Evolutionary conservation across 2,329 filamentous ascomycete species (phyloP).

Genomic region (Ophiostoma populinum): DNA sequence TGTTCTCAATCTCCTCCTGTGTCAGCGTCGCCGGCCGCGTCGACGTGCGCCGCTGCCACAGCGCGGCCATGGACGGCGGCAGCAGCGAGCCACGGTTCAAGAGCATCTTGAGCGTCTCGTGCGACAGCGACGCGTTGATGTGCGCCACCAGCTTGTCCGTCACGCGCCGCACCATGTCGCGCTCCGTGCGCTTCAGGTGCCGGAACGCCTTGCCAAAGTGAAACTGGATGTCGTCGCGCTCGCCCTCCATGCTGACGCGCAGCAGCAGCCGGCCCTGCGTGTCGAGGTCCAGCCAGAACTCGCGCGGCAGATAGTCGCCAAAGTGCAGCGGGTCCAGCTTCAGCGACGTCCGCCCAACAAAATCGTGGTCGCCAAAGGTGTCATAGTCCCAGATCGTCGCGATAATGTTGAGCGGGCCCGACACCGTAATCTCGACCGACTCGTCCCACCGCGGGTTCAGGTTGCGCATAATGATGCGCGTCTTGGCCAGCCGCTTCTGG

Average conservation of each 20-base stretch:
- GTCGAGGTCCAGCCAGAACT: slow-evolving; percentile 96
- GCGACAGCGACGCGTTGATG: slow-evolving; percentile 77
- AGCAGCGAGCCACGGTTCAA: slow-evolving; percentile 40
- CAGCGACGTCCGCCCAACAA: slow-evolving; percentile 86
- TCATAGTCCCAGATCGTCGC: slow-evolving; percentile 98
- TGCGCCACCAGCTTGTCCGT: slow-evolving; percentile 96
- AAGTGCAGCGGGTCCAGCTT: slow-evolving; percentile 98
- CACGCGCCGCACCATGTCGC: slow-evolving; percentile 95
- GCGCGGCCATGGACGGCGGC: slow-evolving; percentile 46
- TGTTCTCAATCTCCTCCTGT: slow-evolving; percentile 58
- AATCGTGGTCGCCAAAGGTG: slow-evolving; percentile 91
- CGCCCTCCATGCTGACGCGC: slow-evolving; percentile 94
- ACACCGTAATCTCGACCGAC: slow-evolving; percentile 86
- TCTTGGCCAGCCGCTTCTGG: slow-evolving; percentile 90
- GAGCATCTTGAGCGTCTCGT: slow-evolving; percentile 58
- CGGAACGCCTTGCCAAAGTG: slow-evolving; percentile 96
- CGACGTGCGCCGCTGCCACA: slow-evolving; percentile 45
- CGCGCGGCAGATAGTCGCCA: slow-evolving; percentile 82
- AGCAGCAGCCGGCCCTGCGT: slow-evolving; percentile 82
- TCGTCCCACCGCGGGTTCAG: slow-evolving; percentile 96
- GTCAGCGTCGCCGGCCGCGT: slow-evolving; percentile 38
- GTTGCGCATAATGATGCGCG: slow-evolving; percentile 74
- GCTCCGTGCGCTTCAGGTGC: slow-evolving; percentile 83
- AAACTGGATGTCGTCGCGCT: slow-evolving; percentile 95
- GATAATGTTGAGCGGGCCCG: slow-evolving; percentile 81